phyloP scores from a whole-genome alignment of 768 basidiomycete species.

The Phanerochaete sordida region DNA sequence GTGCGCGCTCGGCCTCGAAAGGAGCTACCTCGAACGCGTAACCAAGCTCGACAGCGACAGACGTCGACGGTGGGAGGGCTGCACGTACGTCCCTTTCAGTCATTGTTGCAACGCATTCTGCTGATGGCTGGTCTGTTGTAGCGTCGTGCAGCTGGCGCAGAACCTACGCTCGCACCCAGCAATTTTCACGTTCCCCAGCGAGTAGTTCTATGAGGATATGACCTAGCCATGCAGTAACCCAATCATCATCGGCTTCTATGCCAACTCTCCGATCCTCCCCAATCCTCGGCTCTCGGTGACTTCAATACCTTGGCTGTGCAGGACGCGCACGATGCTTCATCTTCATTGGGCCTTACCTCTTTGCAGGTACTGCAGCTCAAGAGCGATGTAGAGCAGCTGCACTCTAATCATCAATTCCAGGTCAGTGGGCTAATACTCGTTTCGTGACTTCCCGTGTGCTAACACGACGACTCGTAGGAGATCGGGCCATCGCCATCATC shows the following conservation, averaged over 20 bases:
- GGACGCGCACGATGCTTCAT: conserved; percentile 62
- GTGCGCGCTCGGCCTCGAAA: conserved; percentile 52
- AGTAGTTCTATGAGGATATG: conserved; percentile 53
- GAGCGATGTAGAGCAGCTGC: conserved; percentile 33
- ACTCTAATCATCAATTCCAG: conserved; percentile 27
- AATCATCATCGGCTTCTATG: conserved; percentile 22
- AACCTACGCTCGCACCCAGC: conserved; percentile 64
- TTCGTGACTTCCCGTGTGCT: too few species aligned
- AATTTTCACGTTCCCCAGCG: conserved; percentile 61
- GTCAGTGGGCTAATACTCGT: conserved; percentile 36
- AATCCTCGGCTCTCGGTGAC: conserved; percentile 49
- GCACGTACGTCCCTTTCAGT: conserved; percentile 15
- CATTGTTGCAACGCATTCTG: too few species aligned
- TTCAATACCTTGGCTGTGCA: conserved; percentile 59
- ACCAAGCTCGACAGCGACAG: too few species aligned
- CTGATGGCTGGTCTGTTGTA: too few species aligned
- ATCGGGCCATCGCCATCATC: conserved; percentile 56
- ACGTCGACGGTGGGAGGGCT: too few species aligned
- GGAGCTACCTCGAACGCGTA: conserved; percentile 57
- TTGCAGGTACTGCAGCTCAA: conserved; percentile 55
- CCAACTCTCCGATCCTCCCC: conserved; percentile 28
- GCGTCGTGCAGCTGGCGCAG: conserved; percentile 58
- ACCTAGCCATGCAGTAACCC: conserved; percentile 44
- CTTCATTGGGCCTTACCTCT: conserved; percentile 71
- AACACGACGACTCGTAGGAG: conserved; percentile 31